Evolutionary conservation across 2,329 filamentous ascomycete genomes (phyloP), one percentile per base, ranked within the genome.

Genomic region (Nothopassalora personata): DNA sequence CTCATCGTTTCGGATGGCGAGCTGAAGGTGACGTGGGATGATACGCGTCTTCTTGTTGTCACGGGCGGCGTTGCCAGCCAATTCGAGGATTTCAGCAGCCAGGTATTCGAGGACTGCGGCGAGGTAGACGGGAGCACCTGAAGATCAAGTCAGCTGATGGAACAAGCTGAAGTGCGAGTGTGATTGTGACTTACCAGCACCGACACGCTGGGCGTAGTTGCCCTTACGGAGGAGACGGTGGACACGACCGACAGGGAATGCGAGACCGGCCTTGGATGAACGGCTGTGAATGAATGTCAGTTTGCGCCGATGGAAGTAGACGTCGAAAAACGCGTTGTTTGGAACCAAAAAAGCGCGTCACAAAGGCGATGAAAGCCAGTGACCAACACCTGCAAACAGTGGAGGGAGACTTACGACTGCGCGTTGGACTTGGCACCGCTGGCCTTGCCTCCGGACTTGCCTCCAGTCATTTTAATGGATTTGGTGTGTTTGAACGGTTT

Each of bases 21-120:
- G 89, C 78, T 99, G 94, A 66, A 99, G 81, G 77, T 99, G 94
- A 76, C 94, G 92, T 58, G 94, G 94, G 11, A 93, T 97, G 78
- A 99, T 99, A 79, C 94, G 94, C 87, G 97, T 99, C 80, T 97
- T 94, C 80, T 97, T 99, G 74, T 97, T 89, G 77, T 99, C 94
- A 84, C 97, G 97, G 77, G 94, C 94, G 56, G 94, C 94, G 76
- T 99, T 99, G 77, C 94, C 94, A 75, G 94, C 94, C 66, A 99
- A 83, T 78, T 99, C 94, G 71, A 99, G 88, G 50, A 99, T 93
- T 85, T 99, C 93, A 65, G 93, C 93, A 61, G 94, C 97, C 68
- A 99, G 82, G 76, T 99, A 99, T 81, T 99, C 94, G 66, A 99
- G 89, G 58, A 99, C 94, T 47, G 93, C 93, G 51, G 93, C 97